Percentiles rank a stretch among this genome's conserved stretches.
phyloP scores from a whole-genome alignment of 768 basidiomycete genomes.

The Coprinellus aureogranulatus region DNA sequence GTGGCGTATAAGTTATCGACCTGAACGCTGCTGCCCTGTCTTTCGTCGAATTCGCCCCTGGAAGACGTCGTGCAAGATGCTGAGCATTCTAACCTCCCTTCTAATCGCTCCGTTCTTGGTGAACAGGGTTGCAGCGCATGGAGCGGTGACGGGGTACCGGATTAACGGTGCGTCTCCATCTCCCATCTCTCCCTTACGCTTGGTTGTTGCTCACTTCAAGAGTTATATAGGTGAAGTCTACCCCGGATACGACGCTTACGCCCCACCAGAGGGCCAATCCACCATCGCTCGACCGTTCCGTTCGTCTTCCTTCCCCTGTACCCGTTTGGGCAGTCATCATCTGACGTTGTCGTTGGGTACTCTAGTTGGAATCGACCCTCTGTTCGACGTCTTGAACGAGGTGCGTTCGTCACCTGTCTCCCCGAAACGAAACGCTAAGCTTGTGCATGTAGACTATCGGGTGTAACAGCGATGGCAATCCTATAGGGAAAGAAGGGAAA shows the following conservation, averaged over 20 bases:
- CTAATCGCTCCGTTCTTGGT: constrained; percentile 26
- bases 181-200: no score
- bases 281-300: constrained; percentile 30
- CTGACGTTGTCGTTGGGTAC: no score
- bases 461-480: constrained; percentile 36
- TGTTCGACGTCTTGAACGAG: background rate
- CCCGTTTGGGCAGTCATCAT: background rate
- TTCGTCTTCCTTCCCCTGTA: background rate
- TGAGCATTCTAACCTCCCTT: constrained; percentile 14
- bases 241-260: constrained; percentile 33
- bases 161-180: constrained; percentile 25
- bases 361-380: background rate
- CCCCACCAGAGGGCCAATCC: constrained; percentile 28
- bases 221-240: constrained; percentile 22
- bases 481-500: constrained; percentile 13
- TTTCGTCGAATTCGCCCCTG: no score
- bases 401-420: background rate
- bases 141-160: constrained; percentile 33
- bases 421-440: background rate
- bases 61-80: background rate
- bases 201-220: background rate
- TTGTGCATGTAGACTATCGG: constrained; percentile 20
- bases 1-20: no score
- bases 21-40: no score
- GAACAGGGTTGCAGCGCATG: constrained; percentile 29